Evolutionary conservation across 441 rosid genomes (phyloP), one percentile per base, ranked within the genome.

Genomic region (Arabidopsis hybrid): DNA sequence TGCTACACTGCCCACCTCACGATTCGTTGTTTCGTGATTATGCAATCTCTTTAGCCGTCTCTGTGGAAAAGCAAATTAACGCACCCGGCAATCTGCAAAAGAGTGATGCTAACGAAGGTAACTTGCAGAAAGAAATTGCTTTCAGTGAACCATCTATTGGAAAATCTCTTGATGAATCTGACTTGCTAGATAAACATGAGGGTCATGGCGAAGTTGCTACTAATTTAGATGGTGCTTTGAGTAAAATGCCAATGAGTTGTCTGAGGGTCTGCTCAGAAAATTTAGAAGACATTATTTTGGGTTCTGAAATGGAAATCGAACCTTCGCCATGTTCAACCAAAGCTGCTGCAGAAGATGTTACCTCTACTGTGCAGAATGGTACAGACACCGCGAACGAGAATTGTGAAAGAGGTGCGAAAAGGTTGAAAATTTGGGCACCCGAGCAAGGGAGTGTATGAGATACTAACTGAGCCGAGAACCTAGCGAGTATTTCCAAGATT

Each of bases 21-120:
- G 97, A 94, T 83, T 92, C 93, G 35, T 79, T 90, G 60, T 82
- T 88, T 60, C 88, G 90, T 58, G 98, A 94, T 82, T 86, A 89
- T 73, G 95, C 93, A 58, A 71, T 84, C 74, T 89, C 98, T 56
- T 74, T 91, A 55, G 87, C 90, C 7, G 85, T 85, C 61, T 74
- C 69, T 67, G 83, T 91, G 45, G 90, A 86, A 71, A 85, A 82
- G 81, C 87, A 88, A 78, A 79, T 90, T 73, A 79, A 72, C 79
- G 78, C 83, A 21, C n/a, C 47, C 49, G 4, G 50, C 4, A 39
- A 62, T 75, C 14, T 73, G 13, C 67, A 40, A 9, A 74, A 66
- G 60, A 65, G 53, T 0, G 6, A 65, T 39, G 43, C 31, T 38
- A 57, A 12, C 26, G 58, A 72, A 40, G 70, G 31, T 56, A 34